These are phyloP conservation scores for Carex pumila DNA, from an alignment of 176 grass and related monocot species.

Conservation along the genomic window DNA sequence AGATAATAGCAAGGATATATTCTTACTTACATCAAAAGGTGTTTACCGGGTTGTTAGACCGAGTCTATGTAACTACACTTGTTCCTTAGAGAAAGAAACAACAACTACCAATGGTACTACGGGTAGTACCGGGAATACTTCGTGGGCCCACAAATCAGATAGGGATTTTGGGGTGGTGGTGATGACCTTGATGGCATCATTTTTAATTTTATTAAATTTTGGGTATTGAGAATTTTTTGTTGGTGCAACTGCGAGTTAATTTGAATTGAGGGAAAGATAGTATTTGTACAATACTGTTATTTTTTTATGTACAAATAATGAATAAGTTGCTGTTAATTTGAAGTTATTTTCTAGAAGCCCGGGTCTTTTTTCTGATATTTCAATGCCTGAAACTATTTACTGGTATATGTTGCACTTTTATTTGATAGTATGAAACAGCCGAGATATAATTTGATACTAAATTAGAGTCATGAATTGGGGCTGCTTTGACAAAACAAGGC, in stretches of 20 bases:
- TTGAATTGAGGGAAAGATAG: background rate
- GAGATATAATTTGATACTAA: too few relatives aligned
- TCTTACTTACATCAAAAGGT: slow-evolving; percentile 53
- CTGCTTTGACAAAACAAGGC: background rate
- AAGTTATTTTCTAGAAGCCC: background rate
- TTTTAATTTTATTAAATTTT: slow-evolving; percentile 19
- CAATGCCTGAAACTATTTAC: too few relatives aligned
- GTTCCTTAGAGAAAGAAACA: slow-evolving; percentile 42
- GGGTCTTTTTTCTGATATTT: background rate
- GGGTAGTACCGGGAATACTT: slow-evolving; percentile 5
- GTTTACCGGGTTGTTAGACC: slow-evolving; percentile 72
- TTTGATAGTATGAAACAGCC: too few relatives aligned
- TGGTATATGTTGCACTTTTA: too few relatives aligned
- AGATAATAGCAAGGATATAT: slow-evolving; percentile 70
- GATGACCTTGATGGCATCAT: slow-evolving; percentile 16
- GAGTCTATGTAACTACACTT: slow-evolving; percentile 50
- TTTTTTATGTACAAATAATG: background rate
- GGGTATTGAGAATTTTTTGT: slow-evolving; percentile 23
- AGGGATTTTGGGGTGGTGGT: background rate
- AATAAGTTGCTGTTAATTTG: background rate
- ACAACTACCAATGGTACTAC: slow-evolving; percentile 24
- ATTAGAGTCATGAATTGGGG: background rate
- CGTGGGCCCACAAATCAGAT: slow-evolving; percentile 19
- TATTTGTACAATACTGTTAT: slow-evolving; percentile 1
- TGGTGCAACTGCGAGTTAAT: background rate